phyloP scores from a whole-genome alignment of 164 flowering plant genomes.

The Paratinospora sagittata region DNA sequence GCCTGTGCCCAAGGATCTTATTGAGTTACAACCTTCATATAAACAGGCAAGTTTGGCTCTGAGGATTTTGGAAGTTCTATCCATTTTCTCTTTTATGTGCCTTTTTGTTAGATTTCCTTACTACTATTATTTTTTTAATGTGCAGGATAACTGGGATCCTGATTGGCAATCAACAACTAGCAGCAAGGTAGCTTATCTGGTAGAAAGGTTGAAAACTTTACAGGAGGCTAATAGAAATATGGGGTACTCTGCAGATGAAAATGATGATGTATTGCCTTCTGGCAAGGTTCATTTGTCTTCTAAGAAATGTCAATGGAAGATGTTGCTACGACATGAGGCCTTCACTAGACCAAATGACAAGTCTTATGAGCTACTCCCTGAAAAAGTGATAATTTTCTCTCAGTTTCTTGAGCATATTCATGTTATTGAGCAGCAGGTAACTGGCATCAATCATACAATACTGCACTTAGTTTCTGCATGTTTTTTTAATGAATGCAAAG shows the following conservation, averaged over 20 bases:
- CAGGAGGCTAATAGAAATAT: slow-evolving; percentile 39
- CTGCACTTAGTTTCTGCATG: not conserved
- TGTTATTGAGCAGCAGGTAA: slow-evolving; percentile 93
- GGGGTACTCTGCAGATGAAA: slow-evolving; percentile 19
- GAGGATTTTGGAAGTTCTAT: not conserved
- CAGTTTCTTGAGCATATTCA: slow-evolving; percentile 99
- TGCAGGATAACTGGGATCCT: slow-evolving; percentile 94
- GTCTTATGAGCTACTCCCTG: slow-evolving; percentile 21
- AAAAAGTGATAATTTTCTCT: slow-evolving; percentile 89
- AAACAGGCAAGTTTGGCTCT: slow-evolving; percentile 54
- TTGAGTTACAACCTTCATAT: slow-evolving; percentile 96
- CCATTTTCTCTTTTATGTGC: not conserved
- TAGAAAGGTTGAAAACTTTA: slow-evolving; percentile 53
- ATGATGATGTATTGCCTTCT: slow-evolving; percentile 5
- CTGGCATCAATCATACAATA: not conserved
- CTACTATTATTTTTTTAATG: not conserved
- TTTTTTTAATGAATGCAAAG: not conserved
- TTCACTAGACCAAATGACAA: slow-evolving; percentile 14
- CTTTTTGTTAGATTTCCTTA: not conserved
- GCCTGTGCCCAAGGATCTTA: slow-evolving; percentile 99
- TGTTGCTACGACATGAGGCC: slow-evolving; percentile 14
- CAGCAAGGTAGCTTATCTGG: slow-evolving; percentile 85
- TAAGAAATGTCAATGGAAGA: slow-evolving; percentile 11
- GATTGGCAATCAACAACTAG: slow-evolving; percentile 99
- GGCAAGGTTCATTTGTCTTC: slow-evolving; percentile 22